phyloP scores from a whole-genome alignment of 1,284 basidiomycete species.

The Malassezia sp. region DNA sequence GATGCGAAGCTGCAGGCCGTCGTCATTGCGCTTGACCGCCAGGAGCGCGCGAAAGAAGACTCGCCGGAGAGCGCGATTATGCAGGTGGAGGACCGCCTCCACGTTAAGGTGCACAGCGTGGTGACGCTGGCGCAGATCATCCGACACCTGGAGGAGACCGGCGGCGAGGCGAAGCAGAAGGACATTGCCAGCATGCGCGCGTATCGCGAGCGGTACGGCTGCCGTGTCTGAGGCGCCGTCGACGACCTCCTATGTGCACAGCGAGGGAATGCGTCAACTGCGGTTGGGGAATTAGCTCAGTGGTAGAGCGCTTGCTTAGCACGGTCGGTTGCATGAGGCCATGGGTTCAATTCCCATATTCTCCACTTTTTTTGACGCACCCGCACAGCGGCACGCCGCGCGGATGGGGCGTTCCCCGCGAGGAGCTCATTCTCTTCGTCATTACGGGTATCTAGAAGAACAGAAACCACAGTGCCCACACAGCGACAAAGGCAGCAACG shows the following conservation, averaged over 20 bases:
- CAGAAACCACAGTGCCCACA: constrained; percentile 33
- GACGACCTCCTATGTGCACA: no score
- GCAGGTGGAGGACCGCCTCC: constrained; percentile 68
- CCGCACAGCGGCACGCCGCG: not conserved
- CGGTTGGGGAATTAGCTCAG: constrained; percentile 18
- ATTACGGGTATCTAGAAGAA: constrained; percentile 16
- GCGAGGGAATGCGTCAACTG: no score
- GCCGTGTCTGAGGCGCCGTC: not conserved
- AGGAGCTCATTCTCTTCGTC: not conserved
- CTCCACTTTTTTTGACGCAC: constrained; percentile 13
- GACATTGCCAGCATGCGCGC: constrained; percentile 65
- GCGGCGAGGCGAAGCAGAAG: constrained; percentile 51
- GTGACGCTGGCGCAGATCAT: constrained; percentile 74
- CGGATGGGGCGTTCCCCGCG: not conserved
- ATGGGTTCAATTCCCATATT: constrained; percentile 22
- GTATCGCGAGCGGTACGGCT: constrained; percentile 63
- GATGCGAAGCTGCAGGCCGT: constrained; percentile 61
- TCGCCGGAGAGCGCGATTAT: constrained; percentile 46
- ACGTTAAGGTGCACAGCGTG: constrained; percentile 63
- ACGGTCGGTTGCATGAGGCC: constrained; percentile 16
- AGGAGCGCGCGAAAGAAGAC: constrained; percentile 61
- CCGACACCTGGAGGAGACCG: constrained; percentile 61
- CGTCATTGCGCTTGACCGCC: constrained; percentile 76
- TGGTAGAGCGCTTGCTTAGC: constrained; percentile 23
- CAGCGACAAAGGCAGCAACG: constrained; percentile 22